A percentile compares a stretch with the other conserved stretches of the same genome.
These are phyloP conservation scores for Cordyceps javanica DNA, from an alignment of 2,329 filamentous ascomycete species.

Conservation along the genomic window DNA sequence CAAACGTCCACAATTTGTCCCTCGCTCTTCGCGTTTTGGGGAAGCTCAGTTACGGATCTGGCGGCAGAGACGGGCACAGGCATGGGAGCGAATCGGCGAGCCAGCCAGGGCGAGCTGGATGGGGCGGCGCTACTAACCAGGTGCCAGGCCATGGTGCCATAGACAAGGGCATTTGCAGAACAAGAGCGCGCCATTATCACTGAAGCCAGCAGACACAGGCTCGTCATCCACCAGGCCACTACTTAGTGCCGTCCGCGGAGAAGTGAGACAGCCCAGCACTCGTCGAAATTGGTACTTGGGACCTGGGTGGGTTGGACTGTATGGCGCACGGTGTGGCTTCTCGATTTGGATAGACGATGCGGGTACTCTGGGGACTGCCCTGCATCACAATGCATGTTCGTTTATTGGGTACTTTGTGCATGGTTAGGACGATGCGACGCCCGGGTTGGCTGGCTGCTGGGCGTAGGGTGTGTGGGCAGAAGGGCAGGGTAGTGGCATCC, in stretches of 20 bases:
- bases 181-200: background rate
- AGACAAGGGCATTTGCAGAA: background rate
- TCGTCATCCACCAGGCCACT: background rate
- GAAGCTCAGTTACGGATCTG: constrained; percentile 5
- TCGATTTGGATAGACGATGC: constrained; percentile 10
- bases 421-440: background rate
- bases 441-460: background rate
- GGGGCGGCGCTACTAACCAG: background rate
- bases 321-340: constrained; percentile 10
- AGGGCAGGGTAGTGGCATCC: background rate
- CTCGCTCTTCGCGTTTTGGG: constrained; percentile 1
- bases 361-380: constrained; percentile 5
- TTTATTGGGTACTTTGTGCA: constrained; percentile 10
- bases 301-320: constrained; percentile 1
- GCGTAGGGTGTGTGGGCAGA: background rate
- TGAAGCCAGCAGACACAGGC: background rate
- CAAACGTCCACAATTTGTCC: background rate
- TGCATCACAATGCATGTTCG: constrained; percentile 13
- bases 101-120: constrained; percentile 3
- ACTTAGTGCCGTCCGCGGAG: constrained; percentile 3
- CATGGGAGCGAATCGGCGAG: constrained; percentile 5
- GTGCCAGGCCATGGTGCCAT: background rate
- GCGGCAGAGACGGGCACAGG: constrained; percentile 3
- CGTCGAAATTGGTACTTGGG: background rate
- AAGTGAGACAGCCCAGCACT: constrained; percentile 1